phyloP scores from a whole-genome alignment of 768 basidiomycete species.

The Amanita molliuscula region DNA sequence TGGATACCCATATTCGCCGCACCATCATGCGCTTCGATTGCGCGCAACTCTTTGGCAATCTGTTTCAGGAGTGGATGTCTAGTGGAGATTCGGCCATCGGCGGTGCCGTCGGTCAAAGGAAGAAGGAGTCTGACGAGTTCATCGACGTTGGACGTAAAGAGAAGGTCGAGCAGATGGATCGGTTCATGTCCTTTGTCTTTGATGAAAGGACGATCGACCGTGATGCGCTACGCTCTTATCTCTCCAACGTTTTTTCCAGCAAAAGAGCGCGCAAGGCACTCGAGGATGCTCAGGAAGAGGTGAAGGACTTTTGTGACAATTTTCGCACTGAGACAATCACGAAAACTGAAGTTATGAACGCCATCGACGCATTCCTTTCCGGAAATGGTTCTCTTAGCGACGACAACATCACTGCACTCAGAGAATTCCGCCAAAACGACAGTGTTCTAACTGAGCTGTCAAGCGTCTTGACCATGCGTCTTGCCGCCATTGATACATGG shows the following conservation, averaged over 20 bases:
- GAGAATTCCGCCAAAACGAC: conserved; percentile 28
- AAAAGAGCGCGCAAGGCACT: conserved; percentile 21
- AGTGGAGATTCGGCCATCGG: conserved; percentile 28
- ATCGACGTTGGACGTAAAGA: conserved; percentile 29
- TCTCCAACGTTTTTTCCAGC: conserved; percentile 25
- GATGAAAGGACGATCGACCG: conserved; percentile 24
- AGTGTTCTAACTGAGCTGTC: conserved; percentile 29
- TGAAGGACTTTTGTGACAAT: conserved; percentile 17
- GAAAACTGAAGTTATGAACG: conserved; percentile 14
- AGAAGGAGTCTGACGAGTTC: conserved; percentile 7
- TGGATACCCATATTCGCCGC: conserved; percentile 29
- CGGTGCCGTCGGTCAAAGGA: conserved; percentile 8
- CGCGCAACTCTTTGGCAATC: conserved; percentile 29
- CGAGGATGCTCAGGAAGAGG: conserved; percentile 18
- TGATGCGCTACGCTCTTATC: conserved; percentile 21
- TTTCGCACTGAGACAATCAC: conserved; percentile 19
- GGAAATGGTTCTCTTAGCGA: conserved; percentile 27
- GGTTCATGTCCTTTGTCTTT: conserved; percentile 30
- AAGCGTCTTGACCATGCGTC: conserved; percentile 35
- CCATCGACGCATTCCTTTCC: conserved; percentile 25
- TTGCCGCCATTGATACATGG: conserved; percentile 30
- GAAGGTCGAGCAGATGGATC: conserved; percentile 30
- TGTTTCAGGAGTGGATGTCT: conserved; percentile 34
- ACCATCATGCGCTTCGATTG: conserved; percentile 27
- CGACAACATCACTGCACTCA: conserved; percentile 27